These are phyloP conservation scores for Scenedesmus sp. DNA, from an alignment of 163 green algal genomes.

Conservation along the genomic window DNA sequence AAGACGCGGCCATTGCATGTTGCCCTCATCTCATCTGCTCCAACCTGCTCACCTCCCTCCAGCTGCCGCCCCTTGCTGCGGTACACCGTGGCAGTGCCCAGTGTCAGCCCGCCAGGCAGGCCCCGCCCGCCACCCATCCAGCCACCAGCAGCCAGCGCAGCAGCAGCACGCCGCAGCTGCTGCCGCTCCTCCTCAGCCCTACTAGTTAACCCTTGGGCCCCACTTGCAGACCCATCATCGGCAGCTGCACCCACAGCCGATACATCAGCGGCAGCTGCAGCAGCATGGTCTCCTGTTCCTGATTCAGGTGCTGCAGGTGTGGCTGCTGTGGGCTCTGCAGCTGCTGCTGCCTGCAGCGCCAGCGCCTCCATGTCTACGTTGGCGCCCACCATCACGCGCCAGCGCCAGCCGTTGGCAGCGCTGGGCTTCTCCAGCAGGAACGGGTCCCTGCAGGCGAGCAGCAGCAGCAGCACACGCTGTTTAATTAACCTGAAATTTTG, in stretches of 20 bases:
- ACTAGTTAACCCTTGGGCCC: background rate
- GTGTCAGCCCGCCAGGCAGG: slow-evolving; percentile 55
- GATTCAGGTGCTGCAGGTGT: background rate
- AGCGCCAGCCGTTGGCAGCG: slow-evolving; percentile 47
- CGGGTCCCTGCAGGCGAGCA: slow-evolving; percentile 68
- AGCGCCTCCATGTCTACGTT: slow-evolving; percentile 61
- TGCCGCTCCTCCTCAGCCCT: background rate
- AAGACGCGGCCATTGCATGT: background rate
- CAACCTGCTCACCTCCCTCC: slow-evolving; percentile 66
- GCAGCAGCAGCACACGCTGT: background rate
- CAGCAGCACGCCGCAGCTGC: background rate
- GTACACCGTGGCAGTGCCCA: slow-evolving; percentile 49
- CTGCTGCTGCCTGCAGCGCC: background rate
- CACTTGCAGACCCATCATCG: background rate
- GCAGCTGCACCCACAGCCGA: background rate
- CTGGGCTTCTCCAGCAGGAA: slow-evolving; percentile 57
- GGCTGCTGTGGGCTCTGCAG: background rate
- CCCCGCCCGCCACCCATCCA: slow-evolving; percentile 61
- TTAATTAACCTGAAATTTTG: no score
- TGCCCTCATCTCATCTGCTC: background rate
- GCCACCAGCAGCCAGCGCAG: slow-evolving; percentile 55
- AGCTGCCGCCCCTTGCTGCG: slow-evolving; percentile 46
- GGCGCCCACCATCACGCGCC: slow-evolving; percentile 80
- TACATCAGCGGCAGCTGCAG: no score
- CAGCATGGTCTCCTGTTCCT: background rate